These are phyloP conservation scores for Phytopythium cucurbitacearum DNA, from an alignment of 352 stramenopile genomes.

Conservation along the genomic window DNA sequence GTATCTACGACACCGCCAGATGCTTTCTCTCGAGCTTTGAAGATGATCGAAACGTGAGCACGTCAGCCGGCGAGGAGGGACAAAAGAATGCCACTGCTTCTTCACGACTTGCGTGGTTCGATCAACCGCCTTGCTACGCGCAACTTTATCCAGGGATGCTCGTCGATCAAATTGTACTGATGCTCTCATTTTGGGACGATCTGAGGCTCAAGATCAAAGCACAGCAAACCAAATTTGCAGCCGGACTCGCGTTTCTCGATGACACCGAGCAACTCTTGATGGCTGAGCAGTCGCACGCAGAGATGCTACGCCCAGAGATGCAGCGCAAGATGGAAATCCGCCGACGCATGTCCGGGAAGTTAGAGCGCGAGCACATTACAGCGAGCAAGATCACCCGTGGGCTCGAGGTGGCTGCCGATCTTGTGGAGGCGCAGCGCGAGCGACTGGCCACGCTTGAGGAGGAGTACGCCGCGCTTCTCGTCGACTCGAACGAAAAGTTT, in stretches of 20 bases:
- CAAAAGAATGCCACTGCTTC: not conserved
- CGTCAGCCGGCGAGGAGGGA: too few relatives aligned
- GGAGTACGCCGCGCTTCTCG: constrained; percentile 52
- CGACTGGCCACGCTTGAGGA: constrained; percentile 34
- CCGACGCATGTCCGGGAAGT: constrained; percentile 49
- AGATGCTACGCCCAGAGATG: constrained; percentile 50
- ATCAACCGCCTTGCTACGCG: constrained; percentile 10
- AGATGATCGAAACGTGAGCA: too few relatives aligned
- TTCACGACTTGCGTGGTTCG: constrained; percentile 1
- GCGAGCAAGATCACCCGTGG: constrained; percentile 40
- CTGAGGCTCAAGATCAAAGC: constrained; percentile 24
- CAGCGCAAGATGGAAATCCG: constrained; percentile 31
- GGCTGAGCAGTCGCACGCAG: constrained; percentile 41
- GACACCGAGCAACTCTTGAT: constrained; percentile 44
- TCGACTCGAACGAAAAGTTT: constrained; percentile 11
- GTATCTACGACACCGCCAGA: constrained; percentile 32
- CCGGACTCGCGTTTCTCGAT: constrained; percentile 48
- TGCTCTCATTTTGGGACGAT: constrained; percentile 21
- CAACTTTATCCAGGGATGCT: constrained; percentile 43
- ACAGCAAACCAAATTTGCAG: constrained; percentile 27
- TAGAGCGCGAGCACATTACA: constrained; percentile 53
- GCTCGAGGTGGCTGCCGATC: constrained; percentile 39
- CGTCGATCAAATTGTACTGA: constrained; percentile 49
- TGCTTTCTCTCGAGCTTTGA: constrained; percentile 3
- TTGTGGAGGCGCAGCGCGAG: constrained; percentile 29